Evolutionary conservation across 2,329 filamentous ascomycete species (phyloP), one percentile per base, ranked within the genome.

Genomic region (Mycosphaerella arachidis): DNA sequence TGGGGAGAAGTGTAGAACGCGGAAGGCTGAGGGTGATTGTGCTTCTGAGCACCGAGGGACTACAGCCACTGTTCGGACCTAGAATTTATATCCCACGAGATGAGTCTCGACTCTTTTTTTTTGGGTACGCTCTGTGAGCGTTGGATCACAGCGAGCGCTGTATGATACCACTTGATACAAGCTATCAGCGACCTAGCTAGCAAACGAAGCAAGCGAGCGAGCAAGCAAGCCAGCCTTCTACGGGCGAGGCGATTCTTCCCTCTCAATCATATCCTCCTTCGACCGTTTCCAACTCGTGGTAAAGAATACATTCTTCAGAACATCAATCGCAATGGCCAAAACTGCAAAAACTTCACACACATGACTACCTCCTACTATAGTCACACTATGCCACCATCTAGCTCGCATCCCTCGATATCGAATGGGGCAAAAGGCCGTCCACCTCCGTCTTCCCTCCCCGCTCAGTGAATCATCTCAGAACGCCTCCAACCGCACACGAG

Each of bases 1-100:
- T 94, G 90, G 90, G 90, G 89, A 9, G 90, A 93, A 76, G 84
- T 89, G 29, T 88, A 63, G 35, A 30, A 35, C 4, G 46, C 10
- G 20, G 5, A n/a, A 5, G n/a, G 13, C 12, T 18, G 7, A 8
- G 40, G 31, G 24, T 24, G 24, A 24, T 24, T 24, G 24, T 24
- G 24, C 24, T 24, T 24, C 3, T 24, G 3, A 24, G 24, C 10
- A 16, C 10, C 35, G 35, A 10, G 18, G 40, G 4, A 43, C n/a
- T 43, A n/a, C 13, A 43, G 5, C 16, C 40, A 43, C 40, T 43
- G 18, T 43, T 43, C 40, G 40, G 40, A 43, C 18, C 40, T 43
- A 18, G 40, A 43, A 18, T 43, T 43, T 4, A 18, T 43, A 18
- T 43, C 40, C 40, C 40, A 18, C 40, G 40, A 18, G 40, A 43